Evolutionary conservation across 2,329 filamentous ascomycete species (phyloP).

Genomic region (Plectosphaerella sp.): DNA sequence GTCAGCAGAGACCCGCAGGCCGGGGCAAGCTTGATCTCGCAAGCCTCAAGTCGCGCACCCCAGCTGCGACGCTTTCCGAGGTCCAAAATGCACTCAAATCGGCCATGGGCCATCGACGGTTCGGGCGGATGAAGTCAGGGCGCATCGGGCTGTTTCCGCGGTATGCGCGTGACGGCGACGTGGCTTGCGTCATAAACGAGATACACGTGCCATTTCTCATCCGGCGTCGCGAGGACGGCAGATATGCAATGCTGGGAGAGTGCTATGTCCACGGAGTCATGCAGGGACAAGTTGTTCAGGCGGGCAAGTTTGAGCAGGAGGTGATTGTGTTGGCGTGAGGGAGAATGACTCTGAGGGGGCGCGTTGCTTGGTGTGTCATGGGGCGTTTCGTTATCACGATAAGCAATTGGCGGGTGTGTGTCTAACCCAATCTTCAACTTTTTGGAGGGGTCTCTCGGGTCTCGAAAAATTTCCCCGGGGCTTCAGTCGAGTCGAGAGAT

Average conservation of each 20-base stretch:
- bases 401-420: background rate
- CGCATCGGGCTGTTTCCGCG: background rate
- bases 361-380: background rate
- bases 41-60: background rate
- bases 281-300: slow-evolving; percentile 24
- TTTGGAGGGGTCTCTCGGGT: background rate
- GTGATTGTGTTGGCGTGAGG: background rate
- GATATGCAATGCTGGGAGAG: slow-evolving; percentile 22
- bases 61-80: background rate
- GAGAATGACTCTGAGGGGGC: background rate
- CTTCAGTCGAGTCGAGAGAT: background rate
- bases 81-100: background rate
- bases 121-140: background rate
- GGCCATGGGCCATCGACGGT: background rate
- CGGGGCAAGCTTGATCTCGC: background rate
- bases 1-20: slow-evolving; percentile 1
- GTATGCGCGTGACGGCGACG: slow-evolving; percentile 11
- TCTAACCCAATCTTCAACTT: background rate
- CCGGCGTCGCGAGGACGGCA: background rate
- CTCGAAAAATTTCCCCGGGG: background rate
- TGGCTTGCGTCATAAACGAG: slow-evolving; percentile 14
- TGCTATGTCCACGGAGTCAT: slow-evolving; percentile 33
- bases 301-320: background rate
- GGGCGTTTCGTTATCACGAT: background rate
- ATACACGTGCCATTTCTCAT: slow-evolving; percentile 15